Percentiles rank a stretch among this genome's conserved stretches.
phyloP scores from a whole-genome alignment of 2,329 filamentous ascomycete genomes.

The Calonectria montana region DNA sequence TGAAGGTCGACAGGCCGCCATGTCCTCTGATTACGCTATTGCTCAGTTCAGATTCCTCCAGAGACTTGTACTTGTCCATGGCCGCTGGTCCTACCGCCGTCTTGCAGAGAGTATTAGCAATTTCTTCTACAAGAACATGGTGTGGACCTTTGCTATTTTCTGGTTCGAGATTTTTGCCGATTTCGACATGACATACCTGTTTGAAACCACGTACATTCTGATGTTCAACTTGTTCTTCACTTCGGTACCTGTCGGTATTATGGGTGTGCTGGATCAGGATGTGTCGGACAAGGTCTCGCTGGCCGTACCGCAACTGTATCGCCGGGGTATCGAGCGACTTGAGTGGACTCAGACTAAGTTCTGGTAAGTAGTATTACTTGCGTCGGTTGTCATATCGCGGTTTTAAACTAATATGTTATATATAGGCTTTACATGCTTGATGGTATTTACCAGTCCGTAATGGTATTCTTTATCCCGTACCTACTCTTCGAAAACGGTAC shows the following conservation, averaged over 20 bases:
- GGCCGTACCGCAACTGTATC: slow-evolving; percentile 94
- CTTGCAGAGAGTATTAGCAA: slow-evolving; percentile 95
- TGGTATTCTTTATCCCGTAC: slow-evolving; percentile 94
- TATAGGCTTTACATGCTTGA: slow-evolving; percentile 91
- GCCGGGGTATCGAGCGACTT: slow-evolving; percentile 91
- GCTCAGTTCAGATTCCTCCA: slow-evolving; percentile 93
- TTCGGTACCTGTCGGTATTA: slow-evolving; percentile 91
- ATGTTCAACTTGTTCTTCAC: slow-evolving; percentile 98
- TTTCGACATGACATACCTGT: slow-evolving; percentile 96
- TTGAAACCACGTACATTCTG: slow-evolving; percentile 97
- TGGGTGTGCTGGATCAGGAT: slow-evolving; percentile 97
- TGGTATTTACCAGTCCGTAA: slow-evolving; percentile 92
- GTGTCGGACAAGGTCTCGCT: slow-evolving; percentile 94
- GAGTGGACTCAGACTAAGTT: slow-evolving; percentile 98
- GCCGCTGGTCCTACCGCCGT: slow-evolving; percentile 95
- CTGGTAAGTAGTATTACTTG: slow-evolving; percentile 72
- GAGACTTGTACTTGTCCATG: slow-evolving; percentile 87
- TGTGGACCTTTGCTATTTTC: slow-evolving; percentile 96
- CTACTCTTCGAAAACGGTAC: slow-evolving; percentile 77
- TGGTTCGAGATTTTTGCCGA: slow-evolving; percentile 98
- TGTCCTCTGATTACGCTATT: slow-evolving; percentile 97
- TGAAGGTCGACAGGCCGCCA: slow-evolving; percentile 91
- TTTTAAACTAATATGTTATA: slow-evolving; percentile 47
- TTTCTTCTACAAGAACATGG: slow-evolving; percentile 99
- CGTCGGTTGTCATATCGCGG: no score